These are phyloP conservation scores for Aspergillus ellipticus DNA, from an alignment of 495 filamentous ascomycete genomes.

Conservation along the genomic window DNA sequence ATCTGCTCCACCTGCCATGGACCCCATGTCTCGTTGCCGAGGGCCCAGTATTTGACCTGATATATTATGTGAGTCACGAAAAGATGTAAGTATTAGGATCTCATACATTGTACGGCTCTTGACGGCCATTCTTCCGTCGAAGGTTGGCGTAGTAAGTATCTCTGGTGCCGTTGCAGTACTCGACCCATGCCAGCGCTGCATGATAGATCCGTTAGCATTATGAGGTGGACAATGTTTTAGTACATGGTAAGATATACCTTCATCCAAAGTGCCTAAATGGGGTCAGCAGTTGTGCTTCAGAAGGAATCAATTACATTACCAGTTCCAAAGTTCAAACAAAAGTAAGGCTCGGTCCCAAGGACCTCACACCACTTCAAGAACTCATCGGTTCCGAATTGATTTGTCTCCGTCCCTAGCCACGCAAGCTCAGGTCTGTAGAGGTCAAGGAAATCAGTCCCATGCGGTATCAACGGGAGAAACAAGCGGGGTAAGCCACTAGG, in stretches of 20 bases:
- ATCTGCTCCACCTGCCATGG: conserved; percentile 78
- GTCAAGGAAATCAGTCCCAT: neutral
- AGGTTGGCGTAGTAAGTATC: conserved; percentile 79
- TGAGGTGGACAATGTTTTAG: neutral
- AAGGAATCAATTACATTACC: conserved; percentile 13
- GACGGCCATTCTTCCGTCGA: conserved; percentile 64
- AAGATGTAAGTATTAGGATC: neutral
- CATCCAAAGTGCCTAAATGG: conserved; percentile 60
- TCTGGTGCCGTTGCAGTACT: conserved; percentile 71
- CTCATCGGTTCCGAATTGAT: conserved; percentile 78
- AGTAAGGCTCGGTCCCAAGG: conserved; percentile 67
- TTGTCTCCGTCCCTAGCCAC: conserved; percentile 70
- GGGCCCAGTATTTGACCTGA: conserved; percentile 60
- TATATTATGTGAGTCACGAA: conserved; percentile 7
- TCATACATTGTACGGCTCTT: conserved; percentile 67
- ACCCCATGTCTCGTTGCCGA: conserved; percentile 74
- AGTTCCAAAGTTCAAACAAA: conserved; percentile 74
- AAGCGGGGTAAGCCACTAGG: neutral
- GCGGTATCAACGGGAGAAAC: neutral
- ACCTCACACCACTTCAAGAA: conserved; percentile 75
- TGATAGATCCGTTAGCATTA: neutral
- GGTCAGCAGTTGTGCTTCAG: neutral
- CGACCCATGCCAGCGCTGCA: conserved; percentile 66
- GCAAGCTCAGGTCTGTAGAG: conserved; percentile 63
- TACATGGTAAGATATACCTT: conserved; percentile 40